These are phyloP conservation scores for Aureobasidium sp. DNA, from an alignment of 2,329 filamentous ascomycete species.

Conservation along the genomic window DNA sequence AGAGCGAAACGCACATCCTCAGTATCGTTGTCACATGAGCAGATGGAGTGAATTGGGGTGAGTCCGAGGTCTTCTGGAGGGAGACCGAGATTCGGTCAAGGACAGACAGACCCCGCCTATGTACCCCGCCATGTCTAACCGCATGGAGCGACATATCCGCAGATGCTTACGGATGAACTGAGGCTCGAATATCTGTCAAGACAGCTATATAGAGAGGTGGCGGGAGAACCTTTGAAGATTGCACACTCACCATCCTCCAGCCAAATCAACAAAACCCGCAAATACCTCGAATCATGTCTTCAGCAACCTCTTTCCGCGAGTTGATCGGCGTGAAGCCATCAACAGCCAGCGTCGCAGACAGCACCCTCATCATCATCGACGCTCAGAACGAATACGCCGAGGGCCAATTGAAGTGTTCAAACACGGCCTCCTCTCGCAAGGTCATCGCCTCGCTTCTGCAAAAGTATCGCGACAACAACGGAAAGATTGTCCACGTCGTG, in stretches of 20 bases:
- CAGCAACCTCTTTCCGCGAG: conserved; percentile 38
- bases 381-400: conserved; percentile 61
- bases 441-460: conserved; percentile 50
- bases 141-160: not conserved
- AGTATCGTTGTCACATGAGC: no score
- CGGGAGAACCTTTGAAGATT: not conserved
- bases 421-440: conserved; percentile 45
- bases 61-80: not conserved
- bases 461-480: conserved; percentile 47
- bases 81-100: not conserved
- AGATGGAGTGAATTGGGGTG: not conserved
- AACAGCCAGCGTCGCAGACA: conserved; percentile 49
- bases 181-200: not conserved
- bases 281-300: not conserved
- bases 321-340: conserved; percentile 48
- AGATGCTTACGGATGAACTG: not conserved
- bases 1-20: not conserved
- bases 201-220: not conserved
- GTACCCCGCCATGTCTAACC: not conserved
- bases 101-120: not conserved
- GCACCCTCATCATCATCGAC: conserved; percentile 55
- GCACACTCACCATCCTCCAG: not conserved
- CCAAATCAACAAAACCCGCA: not conserved
- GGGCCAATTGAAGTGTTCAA: conserved; percentile 48
- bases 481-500: conserved; percentile 53